These are phyloP conservation scores for Sideroxylon spinosum DNA, from an alignment of 179 eudicot species.

Conservation along the genomic window DNA sequence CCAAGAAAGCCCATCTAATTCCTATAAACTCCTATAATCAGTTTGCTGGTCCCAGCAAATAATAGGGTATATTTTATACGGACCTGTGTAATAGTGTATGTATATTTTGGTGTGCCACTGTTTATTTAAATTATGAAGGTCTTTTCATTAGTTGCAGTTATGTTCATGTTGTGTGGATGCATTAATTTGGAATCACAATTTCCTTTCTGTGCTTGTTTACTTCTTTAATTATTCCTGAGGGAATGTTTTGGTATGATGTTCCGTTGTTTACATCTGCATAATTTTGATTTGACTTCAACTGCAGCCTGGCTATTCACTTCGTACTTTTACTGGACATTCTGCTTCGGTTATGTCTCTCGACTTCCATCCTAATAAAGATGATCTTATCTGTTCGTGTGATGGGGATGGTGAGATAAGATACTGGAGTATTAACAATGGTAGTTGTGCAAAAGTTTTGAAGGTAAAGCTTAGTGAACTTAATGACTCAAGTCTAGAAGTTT, in stretches of 20 bases:
- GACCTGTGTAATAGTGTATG: too few species aligned
- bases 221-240: background rate
- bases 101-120: too few species aligned
- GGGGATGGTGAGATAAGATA: conserved; percentile 88
- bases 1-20: too few species aligned
- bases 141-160: background rate
- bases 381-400: conserved; percentile 83
- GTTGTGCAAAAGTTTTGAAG: conserved; percentile 68
- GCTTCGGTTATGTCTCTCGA: conserved; percentile 74
- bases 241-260: background rate
- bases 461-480: conserved; percentile 28
- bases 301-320: conserved; percentile 80
- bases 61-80: too few species aligned
- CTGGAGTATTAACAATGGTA: conserved; percentile 81
- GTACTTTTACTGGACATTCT: conserved; percentile 82
- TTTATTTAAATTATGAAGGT: background rate
- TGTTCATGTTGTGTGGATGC: too few species aligned
- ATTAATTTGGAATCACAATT: background rate
- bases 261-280: background rate
- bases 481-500: background rate
- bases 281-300: conserved; percentile 19
- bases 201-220: background rate
- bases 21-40: too few species aligned
- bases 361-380: conserved; percentile 85
- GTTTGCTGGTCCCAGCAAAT: too few species aligned